phyloP scores from a whole-genome alignment of 2,329 filamentous ascomycete species.

The Amesomyces nigricolor region DNA sequence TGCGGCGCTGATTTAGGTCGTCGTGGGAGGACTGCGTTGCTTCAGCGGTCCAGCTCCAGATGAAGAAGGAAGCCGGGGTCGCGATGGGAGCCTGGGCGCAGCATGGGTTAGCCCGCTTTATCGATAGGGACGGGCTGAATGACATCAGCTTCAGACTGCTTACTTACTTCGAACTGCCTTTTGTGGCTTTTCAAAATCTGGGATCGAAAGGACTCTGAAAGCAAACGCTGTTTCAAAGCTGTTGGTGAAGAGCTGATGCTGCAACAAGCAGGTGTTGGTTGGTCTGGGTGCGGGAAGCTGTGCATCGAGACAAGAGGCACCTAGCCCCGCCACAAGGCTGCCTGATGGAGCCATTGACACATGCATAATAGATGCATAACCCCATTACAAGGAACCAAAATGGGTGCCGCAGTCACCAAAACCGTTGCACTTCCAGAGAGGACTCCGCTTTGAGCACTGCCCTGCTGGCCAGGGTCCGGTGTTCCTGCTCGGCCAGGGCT shows the following conservation, averaged over 20 bases:
- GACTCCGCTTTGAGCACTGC: slow-evolving; percentile 13
- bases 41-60: background rate
- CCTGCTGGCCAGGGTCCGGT: background rate
- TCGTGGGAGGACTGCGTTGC: background rate
- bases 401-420: background rate
- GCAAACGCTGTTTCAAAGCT: background rate
- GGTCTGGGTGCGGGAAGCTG: too few relatives aligned
- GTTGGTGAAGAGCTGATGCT: background rate
- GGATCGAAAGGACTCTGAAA: background rate
- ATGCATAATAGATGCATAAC: too few relatives aligned
- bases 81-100: slow-evolving; percentile 4
- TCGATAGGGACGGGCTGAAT: background rate
- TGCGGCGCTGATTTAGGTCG: background rate
- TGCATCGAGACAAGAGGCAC: too few relatives aligned
- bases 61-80: background rate
- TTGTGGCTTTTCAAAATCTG: background rate
- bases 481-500: background rate
- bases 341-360: too few relatives aligned
- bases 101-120: slow-evolving; percentile 13
- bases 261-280: too few relatives aligned
- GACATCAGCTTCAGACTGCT: slow-evolving; percentile 5
- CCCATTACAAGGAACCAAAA: too few relatives aligned
- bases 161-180: background rate
- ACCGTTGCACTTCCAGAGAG: background rate
- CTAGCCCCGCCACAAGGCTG: too few relatives aligned